These are phyloP conservation scores for Cryomyces minteri DNA, from an alignment of 495 filamentous ascomycete species.

Conservation along the genomic window DNA sequence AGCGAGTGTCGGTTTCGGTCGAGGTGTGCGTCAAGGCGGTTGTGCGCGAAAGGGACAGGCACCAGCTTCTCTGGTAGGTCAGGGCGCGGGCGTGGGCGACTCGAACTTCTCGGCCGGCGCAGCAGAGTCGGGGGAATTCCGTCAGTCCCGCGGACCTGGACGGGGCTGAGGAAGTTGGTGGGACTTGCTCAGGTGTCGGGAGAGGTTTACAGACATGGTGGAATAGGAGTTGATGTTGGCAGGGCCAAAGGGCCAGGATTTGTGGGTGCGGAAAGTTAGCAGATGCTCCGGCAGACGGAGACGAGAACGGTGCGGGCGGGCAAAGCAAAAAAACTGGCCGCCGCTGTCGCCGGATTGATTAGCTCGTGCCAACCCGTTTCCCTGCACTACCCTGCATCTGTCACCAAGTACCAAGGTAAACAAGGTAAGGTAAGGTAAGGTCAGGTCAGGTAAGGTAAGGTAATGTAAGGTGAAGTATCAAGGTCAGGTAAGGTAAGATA, in stretches of 20 bases:
- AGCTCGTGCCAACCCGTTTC: too few relatives aligned
- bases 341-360: too few relatives aligned
- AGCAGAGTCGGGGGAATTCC: background rate
- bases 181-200: background rate
- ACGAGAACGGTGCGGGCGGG: background rate
- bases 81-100: background rate
- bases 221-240: background rate
- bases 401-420: too few relatives aligned
- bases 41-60: background rate
- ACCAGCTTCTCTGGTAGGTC: background rate
- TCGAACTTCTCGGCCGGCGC: background rate
- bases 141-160: constrained; percentile 24
- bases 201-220: background rate
- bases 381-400: too few relatives aligned
- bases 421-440: too few relatives aligned
- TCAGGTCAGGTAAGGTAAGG: too few relatives aligned
- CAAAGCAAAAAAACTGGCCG: too few relatives aligned
- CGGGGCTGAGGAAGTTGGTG: constrained; percentile 22
- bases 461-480: too few relatives aligned
- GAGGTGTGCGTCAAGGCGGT: background rate
- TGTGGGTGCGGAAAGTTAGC: background rate
- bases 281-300: background rate
- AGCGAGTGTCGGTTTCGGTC: too few relatives aligned
- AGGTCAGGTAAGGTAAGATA: too few relatives aligned
- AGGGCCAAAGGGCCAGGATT: too few relatives aligned